Evolutionary conservation across 140 eudicot species (phyloP), one percentile per base, ranked within the genome.

Genomic region (Senecio squalidus): DNA sequence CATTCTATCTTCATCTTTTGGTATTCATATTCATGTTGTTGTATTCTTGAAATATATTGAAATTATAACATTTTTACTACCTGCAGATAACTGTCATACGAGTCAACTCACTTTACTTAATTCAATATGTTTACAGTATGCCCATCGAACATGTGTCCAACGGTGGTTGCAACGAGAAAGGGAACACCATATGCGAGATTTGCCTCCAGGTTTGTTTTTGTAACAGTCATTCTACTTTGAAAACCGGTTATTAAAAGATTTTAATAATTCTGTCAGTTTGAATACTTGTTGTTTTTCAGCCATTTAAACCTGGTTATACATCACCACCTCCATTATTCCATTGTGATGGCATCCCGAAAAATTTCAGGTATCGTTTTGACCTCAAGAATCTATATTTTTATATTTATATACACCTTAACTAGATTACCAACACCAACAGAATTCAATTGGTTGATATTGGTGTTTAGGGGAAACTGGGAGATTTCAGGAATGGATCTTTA

Each of bases 91-190:
- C 21, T 62, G 46, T 31, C 41, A 16, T 24, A 3, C 4, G 22
- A n/a, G 5, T 67, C 6, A 31, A 34, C 55, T 41, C 55, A 17
- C 52, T 16, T 34, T n/a, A 24, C 26, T 58, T 13, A 40, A 26
- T 59, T 20, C 0, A 10, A 41, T 50, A 4, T 58, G 28, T 40
- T 51, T 56, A 60, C 78, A 88, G 96, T 78, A 76, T 58, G 94
- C 96, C 13, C 96, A 88, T 70, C 90, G 85, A 18, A 66, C 26
- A 68, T 88, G 96, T 56, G 94, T 88, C 55, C 96, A 88, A 58
- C 60, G 82, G 55, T 88, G 96, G 96, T n/a, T 88, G 96, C 75
- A 76, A 88, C 25, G 94, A 81, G 78, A 88, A 88, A 79, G 94
- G 96, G 20, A 80, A 88, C 83, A 88, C 86, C 15, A 62, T 38